These are phyloP conservation scores for Tetrastigma voinierianum DNA, from an alignment of 164 flowering plant species.

Conservation along the genomic window DNA sequence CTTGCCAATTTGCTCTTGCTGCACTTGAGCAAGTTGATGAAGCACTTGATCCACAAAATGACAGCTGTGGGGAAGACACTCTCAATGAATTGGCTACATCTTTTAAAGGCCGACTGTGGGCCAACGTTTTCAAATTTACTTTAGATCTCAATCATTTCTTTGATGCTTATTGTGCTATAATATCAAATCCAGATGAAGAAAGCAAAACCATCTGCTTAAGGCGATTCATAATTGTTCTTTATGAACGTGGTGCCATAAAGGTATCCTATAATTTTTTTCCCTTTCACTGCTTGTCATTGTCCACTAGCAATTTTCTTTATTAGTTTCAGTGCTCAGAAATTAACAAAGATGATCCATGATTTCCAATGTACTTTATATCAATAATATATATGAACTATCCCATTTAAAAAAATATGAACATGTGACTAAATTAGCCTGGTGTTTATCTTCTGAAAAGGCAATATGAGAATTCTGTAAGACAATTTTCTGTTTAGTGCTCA, in stretches of 20 bases:
- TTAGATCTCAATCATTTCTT: slow-evolving; percentile 69
- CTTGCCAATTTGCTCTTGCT: slow-evolving; percentile 92
- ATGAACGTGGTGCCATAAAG: slow-evolving; percentile 78
- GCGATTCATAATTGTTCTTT: slow-evolving; percentile 62
- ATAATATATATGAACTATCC: background rate
- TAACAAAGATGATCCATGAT: background rate
- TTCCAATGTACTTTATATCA: background rate
- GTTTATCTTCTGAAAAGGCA: background rate
- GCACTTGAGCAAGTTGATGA: slow-evolving; percentile 97
- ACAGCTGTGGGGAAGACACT: slow-evolving; percentile 15
- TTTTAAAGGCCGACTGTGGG: slow-evolving; percentile 90
- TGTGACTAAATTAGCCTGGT: background rate
- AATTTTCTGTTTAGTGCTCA: background rate
- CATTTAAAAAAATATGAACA: background rate
- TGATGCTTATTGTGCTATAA: slow-evolving; percentile 97
- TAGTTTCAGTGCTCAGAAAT: background rate
- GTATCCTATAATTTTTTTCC: slow-evolving; percentile 27
- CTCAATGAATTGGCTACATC: slow-evolving; percentile 45
- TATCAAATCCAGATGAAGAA: slow-evolving; percentile 94
- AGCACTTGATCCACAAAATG: slow-evolving; percentile 39
- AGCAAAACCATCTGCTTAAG: slow-evolving; percentile 80
- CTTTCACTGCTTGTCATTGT: background rate
- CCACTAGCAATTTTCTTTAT: background rate
- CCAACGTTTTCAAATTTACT: slow-evolving; percentile 86
- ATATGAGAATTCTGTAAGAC: background rate